Evolutionary conservation across 495 filamentous ascomycete genomes (phyloP).

Genomic region (Pyrenula aspistea): DNA sequence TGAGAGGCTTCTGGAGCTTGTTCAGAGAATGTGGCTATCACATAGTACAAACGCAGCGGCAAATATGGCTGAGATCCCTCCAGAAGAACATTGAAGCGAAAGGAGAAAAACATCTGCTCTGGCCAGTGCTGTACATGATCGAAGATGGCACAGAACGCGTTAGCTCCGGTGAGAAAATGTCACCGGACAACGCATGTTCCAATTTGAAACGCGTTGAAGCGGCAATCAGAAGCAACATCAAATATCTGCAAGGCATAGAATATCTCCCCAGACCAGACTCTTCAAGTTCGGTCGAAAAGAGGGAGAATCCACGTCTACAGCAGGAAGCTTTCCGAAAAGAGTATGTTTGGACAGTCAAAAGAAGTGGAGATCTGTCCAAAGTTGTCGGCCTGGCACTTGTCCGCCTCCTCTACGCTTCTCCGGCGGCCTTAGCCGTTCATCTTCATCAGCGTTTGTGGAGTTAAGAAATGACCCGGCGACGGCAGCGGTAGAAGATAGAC

Average conservation of each 20-base stretch:
- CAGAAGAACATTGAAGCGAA: constrained; percentile 7
- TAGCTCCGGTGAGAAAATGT: constrained; percentile 5
- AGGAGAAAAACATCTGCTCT: constrained; percentile 14
- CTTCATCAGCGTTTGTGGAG: neutral
- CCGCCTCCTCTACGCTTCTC: neutral
- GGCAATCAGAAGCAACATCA: constrained; percentile 10
- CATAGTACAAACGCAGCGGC: constrained; percentile 6
- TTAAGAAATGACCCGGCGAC: neutral
- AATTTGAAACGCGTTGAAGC: constrained; percentile 10
- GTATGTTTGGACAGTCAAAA: neutral
- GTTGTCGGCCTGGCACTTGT: neutral
- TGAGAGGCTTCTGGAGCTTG: constrained; percentile 14
- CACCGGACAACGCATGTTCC: constrained; percentile 5
- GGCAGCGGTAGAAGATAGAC: no score
- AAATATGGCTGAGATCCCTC: constrained; percentile 9
- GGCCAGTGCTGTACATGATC: constrained; percentile 17
- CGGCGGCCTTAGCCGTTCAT: neutral
- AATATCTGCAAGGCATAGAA: constrained; percentile 12
- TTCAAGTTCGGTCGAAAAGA: no score
- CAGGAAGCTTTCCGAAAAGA: no score
- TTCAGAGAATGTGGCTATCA: constrained; percentile 11
- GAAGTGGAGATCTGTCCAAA: neutral
- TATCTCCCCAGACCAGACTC: constrained; percentile 11
- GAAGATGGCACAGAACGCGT: constrained; percentile 13
- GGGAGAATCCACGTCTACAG: no score